phyloP scores from a whole-genome alignment of 768 basidiomycete species.

The Psilocybe subaeruginosa region DNA sequence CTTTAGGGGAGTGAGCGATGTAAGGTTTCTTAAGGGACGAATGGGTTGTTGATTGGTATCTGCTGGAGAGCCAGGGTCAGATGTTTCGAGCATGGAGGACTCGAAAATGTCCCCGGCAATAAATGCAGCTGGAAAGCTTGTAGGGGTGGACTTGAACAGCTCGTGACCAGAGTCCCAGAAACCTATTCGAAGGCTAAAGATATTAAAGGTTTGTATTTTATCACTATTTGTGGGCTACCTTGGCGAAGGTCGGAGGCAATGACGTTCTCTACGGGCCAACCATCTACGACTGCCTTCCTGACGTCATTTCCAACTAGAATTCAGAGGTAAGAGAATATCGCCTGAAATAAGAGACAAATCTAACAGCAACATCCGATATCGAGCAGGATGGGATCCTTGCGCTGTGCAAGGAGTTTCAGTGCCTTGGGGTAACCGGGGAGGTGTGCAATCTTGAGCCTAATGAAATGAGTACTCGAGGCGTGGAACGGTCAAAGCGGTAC shows the following conservation, averaged over 20 bases:
- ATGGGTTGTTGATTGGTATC: conserved; percentile 20
- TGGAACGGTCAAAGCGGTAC: not conserved
- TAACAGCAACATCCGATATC: conserved; percentile 50
- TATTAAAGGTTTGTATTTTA: no score
- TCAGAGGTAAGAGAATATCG: not conserved
- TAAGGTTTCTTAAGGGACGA: conserved; percentile 21
- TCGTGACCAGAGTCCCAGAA: conserved; percentile 68
- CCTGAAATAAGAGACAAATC: not conserved
- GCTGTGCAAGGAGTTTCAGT: conserved; percentile 27
- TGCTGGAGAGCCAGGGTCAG: not conserved
- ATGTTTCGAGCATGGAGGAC: conserved; percentile 35
- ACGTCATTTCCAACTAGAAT: conserved; percentile 43
- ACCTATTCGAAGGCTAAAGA: conserved; percentile 31
- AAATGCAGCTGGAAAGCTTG: conserved; percentile 57
- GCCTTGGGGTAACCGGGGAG: conserved; percentile 35
- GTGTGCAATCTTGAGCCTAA: conserved; percentile 35
- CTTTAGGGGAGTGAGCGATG: conserved; percentile 31
- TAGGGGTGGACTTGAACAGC: conserved; percentile 55
- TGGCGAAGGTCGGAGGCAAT: conserved; percentile 39
- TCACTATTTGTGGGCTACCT: conserved; percentile 21
- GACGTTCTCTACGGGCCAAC: conserved; percentile 38
- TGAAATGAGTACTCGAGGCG: not conserved
- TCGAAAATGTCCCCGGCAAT: conserved; percentile 59
- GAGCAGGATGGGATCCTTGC: conserved; percentile 36
- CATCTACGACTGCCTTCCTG: conserved; percentile 40